Evolutionary conservation across 805 yeast genomes (phyloP).

Genomic region (Vanderwaltozyma tropicalis): DNA sequence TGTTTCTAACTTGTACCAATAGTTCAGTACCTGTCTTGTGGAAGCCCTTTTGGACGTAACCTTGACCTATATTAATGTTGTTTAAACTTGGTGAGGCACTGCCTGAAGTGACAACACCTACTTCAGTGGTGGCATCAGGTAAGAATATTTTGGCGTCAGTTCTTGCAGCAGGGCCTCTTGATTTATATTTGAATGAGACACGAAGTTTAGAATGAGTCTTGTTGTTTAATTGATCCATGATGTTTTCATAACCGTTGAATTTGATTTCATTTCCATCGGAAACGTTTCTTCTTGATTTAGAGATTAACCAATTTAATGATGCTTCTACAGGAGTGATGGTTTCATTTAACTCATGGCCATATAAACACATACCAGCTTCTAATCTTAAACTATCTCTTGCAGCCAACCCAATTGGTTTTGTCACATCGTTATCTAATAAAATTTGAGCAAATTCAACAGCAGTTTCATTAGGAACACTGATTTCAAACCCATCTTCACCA

Average conservation of each 20-base stretch:
- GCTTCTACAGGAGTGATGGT: slow-evolving; percentile 79
- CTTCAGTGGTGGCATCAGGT: slow-evolving; percentile 48
- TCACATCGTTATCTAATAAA: slow-evolving; percentile 42
- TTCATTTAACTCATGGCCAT: slow-evolving; percentile 85
- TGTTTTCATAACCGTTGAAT: slow-evolving; percentile 70
- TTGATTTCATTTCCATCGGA: slow-evolving; percentile 24
- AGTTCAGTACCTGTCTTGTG: slow-evolving; percentile 68
- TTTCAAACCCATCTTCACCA: slow-evolving; percentile 97
- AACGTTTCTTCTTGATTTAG: slow-evolving; percentile 58
- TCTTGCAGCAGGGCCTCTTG: slow-evolving; percentile 89
- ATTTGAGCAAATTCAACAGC: slow-evolving; percentile 54
- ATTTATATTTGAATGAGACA: slow-evolving; percentile 53
- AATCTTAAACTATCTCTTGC: slow-evolving; percentile 92
- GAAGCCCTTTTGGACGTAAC: slow-evolving; percentile 61
- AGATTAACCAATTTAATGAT: slow-evolving; percentile 79
- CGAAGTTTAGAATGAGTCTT: slow-evolving; percentile 51
- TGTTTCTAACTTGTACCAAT: slow-evolving; percentile 73
- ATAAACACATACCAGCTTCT: slow-evolving; percentile 97
- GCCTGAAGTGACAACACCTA: slow-evolving; percentile 46
- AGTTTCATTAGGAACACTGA: slow-evolving; percentile 55
- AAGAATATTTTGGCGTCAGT: slow-evolving; percentile 55
- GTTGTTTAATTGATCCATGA: slow-evolving; percentile 60
- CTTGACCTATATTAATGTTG: slow-evolving; percentile 83
- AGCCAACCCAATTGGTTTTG: slow-evolving; percentile 90
- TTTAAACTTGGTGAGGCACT: slow-evolving; percentile 56